Evolutionary conservation across 73 alveolate species (phyloP).

Genomic region (Tetrahymena malaccensis): DNA sequence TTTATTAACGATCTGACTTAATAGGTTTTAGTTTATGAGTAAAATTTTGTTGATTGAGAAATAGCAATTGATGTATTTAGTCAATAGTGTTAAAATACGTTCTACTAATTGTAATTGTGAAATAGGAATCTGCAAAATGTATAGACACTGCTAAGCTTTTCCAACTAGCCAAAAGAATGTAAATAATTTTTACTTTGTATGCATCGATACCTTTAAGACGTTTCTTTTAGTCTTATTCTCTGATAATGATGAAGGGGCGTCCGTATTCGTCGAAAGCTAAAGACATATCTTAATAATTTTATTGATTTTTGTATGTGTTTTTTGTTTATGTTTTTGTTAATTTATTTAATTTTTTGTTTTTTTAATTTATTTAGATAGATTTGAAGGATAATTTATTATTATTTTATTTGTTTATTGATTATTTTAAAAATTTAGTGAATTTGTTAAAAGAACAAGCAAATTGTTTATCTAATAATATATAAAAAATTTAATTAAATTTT

Average conservation of each 20-base stretch:
- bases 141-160: neutral
- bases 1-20: neutral
- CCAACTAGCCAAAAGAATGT: neutral
- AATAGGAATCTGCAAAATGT: neutral
- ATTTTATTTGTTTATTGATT: neutral
- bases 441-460: neutral
- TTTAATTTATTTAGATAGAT: neutral
- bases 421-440: neutral
- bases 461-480: neutral
- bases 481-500: neutral
- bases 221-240: slow-evolving; percentile 87
- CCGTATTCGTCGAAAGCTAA: slow-evolving; percentile 91
- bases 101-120: neutral
- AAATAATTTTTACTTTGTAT: slow-evolving; percentile 48
- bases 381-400: neutral
- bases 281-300: slow-evolving; percentile 4
- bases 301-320: neutral
- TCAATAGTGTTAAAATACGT: neutral
- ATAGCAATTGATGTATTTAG: neutral
- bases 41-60: neutral
- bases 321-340: neutral
- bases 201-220: slow-evolving; percentile 94
- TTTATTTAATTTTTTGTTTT: neutral
- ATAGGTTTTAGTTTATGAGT: neutral
- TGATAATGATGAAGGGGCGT: slow-evolving; percentile 86